Conservation (phyloP, 106 monocot species). For the Iris macrosiphon region DNA sequence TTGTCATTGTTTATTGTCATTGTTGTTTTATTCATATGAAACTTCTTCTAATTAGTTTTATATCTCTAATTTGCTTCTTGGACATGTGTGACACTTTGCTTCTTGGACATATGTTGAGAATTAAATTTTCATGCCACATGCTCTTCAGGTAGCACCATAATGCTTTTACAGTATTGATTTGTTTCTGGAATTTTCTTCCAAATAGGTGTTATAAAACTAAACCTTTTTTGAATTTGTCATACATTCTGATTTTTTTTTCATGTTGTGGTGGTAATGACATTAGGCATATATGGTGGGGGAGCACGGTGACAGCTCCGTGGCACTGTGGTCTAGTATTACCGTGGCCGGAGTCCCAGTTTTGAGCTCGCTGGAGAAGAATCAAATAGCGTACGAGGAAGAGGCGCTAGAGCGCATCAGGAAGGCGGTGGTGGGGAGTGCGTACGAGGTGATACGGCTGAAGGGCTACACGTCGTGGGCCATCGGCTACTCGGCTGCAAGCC, state of each 20-base stretch:
- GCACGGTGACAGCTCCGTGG: slow-evolving; percentile 95
- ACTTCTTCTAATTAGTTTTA: too few relatives aligned
- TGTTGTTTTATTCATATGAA: too few relatives aligned
- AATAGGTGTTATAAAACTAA: too few relatives aligned
- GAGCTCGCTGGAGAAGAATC: slow-evolving; percentile 29
- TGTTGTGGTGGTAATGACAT: background rate
- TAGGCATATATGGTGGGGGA: slow-evolving; percentile 94
- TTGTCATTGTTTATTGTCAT: too few relatives aligned
- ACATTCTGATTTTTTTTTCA: background rate
- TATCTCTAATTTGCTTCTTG: too few relatives aligned
- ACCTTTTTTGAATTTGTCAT: too few relatives aligned
- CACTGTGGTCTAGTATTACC: slow-evolving; percentile 90
- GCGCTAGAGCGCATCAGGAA: slow-evolving; percentile 62
- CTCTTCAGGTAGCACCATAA: too few relatives aligned
- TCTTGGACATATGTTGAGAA: too few relatives aligned
- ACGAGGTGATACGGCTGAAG: slow-evolving; percentile 78
- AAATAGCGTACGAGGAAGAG: slow-evolving; percentile 27
- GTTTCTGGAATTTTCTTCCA: too few relatives aligned
- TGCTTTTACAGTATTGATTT: too few relatives aligned
- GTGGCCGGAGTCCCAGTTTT: slow-evolving; percentile 69
- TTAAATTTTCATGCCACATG: too few relatives aligned
- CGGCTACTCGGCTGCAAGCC: slow-evolving; percentile 74
- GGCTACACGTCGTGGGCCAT: slow-evolving; percentile 96
- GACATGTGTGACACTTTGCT: too few relatives aligned
- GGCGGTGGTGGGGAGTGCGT: slow-evolving; percentile 67